Conservation (phyloP, 1,284 basidiomycete genomes). For the Ustilago cynodontis region DNA sequence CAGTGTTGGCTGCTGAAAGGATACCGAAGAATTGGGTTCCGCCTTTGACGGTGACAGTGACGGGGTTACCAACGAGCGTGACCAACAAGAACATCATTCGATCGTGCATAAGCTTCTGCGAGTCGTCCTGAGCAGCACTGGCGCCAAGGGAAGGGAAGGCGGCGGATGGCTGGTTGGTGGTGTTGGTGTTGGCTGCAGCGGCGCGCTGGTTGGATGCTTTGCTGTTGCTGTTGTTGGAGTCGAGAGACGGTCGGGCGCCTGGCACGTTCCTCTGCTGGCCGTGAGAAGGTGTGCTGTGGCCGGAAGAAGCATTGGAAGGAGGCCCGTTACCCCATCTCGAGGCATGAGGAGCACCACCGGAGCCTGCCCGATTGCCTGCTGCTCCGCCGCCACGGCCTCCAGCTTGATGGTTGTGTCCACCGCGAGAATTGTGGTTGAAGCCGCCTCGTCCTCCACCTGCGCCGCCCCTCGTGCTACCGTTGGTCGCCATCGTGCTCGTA, state of each 20-base stretch:
- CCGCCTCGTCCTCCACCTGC: conserved; percentile 24
- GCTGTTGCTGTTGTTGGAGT: conserved; percentile 9
- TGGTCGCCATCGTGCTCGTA: conserved; percentile 40
- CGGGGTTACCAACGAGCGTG: conserved; percentile 57
- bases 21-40: conserved; percentile 64
- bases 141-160: conserved; percentile 40
- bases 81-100: conserved; percentile 59
- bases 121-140: conserved; percentile 23
- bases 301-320: conserved; percentile 24
- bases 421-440: conserved; percentile 29
- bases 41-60: conserved; percentile 56
- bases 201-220: conserved; percentile 28
- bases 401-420: conserved; percentile 21
- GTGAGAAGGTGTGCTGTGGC: conserved; percentile 15
- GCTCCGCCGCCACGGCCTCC: conserved; percentile 34
- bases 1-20: conserved; percentile 56
- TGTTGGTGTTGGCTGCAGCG: conserved; percentile 12
- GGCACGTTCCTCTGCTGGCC: conserved; percentile 23
- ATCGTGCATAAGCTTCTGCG: conserved; percentile 52
- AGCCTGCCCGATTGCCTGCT: conserved; percentile 26
- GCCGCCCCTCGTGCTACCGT: conserved; percentile 29
- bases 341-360: conserved; percentile 28
- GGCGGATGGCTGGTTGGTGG: conserved; percentile 18
- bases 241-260: conserved; percentile 3
- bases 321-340: conserved; percentile 45